A percentile compares a stretch with the other conserved stretches of the same genome.
phyloP scores from a whole-genome alignment of 169 alveolate species.

The Plasmodium falciparum region DNA sequence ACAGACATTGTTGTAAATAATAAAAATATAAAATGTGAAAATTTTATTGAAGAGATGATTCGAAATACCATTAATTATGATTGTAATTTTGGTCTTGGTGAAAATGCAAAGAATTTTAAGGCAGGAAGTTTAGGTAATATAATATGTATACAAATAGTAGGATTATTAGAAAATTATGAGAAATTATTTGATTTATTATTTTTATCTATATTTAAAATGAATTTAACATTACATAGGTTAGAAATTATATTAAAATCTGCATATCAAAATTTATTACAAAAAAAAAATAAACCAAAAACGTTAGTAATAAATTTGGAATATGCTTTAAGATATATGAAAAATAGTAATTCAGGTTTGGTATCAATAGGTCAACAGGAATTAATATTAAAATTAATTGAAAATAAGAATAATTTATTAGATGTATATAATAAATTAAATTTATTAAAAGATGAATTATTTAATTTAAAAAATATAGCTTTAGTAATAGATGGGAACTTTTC shows the following conservation, averaged over 20 bases:
- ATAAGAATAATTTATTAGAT: constrained; percentile 26
- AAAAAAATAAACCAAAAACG: constrained; percentile 60
- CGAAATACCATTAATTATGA: constrained; percentile 78
- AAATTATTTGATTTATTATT: constrained; percentile 71
- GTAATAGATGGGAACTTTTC: constrained; percentile 49
- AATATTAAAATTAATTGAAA: constrained; percentile 21
- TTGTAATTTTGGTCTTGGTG: constrained; percentile 78
- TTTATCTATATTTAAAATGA: constrained; percentile 60
- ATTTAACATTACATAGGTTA: constrained; percentile 38
- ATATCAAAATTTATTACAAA: constrained; percentile 72
- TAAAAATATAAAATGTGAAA: constrained; percentile 63
- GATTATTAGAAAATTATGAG: constrained; percentile 76
- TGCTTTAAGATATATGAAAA: constrained; percentile 25
- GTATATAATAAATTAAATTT: constrained; percentile 20
- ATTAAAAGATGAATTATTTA: constrained; percentile 25
- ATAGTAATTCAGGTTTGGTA: constrained; percentile 34
- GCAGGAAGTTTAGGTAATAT: constrained; percentile 76
- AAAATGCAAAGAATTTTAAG: constrained; percentile 65
- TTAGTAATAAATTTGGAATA: constrained; percentile 47
- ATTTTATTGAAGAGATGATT: constrained; percentile 74
- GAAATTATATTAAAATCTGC: constrained; percentile 52
- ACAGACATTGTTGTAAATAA: constrained; percentile 75
- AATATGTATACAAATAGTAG: constrained; percentile 59
- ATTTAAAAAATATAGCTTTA: constrained; percentile 16
- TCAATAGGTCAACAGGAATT: constrained; percentile 72